Percentiles rank a stretch among this genome's conserved stretches.
phyloP scores from a whole-genome alignment of 441 rosid species.

The Erodium trifolium region DNA sequence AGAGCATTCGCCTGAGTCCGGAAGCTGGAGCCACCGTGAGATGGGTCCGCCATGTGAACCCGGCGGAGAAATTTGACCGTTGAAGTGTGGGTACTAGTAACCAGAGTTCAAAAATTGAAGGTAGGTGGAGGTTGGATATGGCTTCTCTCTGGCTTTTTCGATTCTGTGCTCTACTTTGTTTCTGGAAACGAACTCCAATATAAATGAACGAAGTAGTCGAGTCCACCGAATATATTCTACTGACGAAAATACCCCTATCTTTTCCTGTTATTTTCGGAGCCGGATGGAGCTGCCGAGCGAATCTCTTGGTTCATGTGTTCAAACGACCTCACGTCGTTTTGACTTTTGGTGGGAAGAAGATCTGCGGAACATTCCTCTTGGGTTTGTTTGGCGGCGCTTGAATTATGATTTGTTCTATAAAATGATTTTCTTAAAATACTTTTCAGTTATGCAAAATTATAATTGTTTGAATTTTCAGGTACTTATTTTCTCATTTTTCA shows the following conservation, averaged over 20 bases:
- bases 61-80: not conserved
- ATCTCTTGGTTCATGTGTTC: too few species aligned
- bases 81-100: not conserved
- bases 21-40: constrained; percentile 50
- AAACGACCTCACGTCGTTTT: too few species aligned
- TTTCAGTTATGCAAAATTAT: too few species aligned
- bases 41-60: constrained; percentile 38
- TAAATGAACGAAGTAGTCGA: not conserved
- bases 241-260: not conserved
- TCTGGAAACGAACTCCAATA: not conserved
- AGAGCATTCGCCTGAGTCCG: constrained; percentile 75
- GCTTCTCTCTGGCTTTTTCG: not conserved
- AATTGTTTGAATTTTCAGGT: too few species aligned
- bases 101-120: not conserved
- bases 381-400: too few species aligned
- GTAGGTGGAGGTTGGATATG: not conserved
- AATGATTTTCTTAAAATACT: too few species aligned
- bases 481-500: too few species aligned
- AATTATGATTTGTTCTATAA: too few species aligned
- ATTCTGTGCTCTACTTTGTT: not conserved
- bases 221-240: not conserved
- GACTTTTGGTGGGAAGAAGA: too few species aligned
- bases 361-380: too few species aligned
- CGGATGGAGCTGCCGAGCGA: not conserved
- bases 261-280: not conserved